These are phyloP conservation scores for Neurospora tetrasperma DNA, from an alignment of 495 filamentous ascomycete genomes.

Conservation along the genomic window DNA sequence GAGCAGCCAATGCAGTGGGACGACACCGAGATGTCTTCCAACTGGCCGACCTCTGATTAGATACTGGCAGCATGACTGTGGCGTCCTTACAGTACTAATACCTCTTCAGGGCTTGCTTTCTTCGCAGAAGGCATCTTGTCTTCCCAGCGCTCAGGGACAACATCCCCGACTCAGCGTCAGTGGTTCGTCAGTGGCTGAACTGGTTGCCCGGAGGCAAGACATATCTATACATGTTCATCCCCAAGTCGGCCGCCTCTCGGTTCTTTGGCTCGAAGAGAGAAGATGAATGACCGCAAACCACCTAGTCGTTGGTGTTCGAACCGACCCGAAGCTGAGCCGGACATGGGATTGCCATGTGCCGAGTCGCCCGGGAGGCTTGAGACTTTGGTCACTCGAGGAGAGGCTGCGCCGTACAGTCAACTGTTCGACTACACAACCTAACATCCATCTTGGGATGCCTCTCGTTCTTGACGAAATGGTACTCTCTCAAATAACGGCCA, in stretches of 20 bases:
- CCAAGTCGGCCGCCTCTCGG: neutral
- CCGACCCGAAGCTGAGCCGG: neutral
- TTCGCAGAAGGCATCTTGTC: neutral
- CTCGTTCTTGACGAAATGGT: neutral
- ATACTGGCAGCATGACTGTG: neutral
- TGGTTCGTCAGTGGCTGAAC: neutral
- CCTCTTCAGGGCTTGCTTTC: neutral
- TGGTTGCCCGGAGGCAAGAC: neutral
- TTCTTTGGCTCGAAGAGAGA: neutral
- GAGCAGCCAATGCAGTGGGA: neutral
- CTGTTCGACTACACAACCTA: neutral
- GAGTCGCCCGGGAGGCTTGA: neutral
- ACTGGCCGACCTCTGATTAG: neutral
- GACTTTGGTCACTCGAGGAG: neutral
- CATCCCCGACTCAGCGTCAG: neutral
- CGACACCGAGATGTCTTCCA: neutral
- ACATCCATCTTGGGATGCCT: neutral
- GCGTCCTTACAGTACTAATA: neutral
- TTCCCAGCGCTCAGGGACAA: neutral
- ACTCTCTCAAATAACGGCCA: neutral
- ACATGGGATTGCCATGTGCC: neutral
- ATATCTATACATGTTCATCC: neutral
- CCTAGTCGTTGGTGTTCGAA: neutral
- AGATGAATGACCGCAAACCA: neutral
- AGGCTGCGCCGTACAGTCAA: neutral